Conservation (phyloP, 2,329 filamentous ascomycete genomes). For the Monilinia fructigena region DNA sequence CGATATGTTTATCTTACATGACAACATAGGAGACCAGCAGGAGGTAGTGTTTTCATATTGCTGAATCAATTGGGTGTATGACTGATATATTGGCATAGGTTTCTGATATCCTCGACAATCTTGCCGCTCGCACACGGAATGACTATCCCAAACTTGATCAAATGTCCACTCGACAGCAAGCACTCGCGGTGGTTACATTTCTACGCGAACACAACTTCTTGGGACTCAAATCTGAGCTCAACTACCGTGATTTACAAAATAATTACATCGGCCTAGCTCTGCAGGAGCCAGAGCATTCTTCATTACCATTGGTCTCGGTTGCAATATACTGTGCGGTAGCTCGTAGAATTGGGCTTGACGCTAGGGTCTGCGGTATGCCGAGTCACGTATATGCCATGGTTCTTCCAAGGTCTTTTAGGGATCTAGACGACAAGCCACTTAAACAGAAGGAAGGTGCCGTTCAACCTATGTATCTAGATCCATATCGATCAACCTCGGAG, state of each 20-base stretch:
- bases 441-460: constrained; percentile 43
- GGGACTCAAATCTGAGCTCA: constrained; percentile 62
- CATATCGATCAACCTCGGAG: constrained; percentile 70
- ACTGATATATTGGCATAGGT: constrained; percentile 48
- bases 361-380: constrained; percentile 77
- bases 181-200: constrained; percentile 66
- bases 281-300: constrained; percentile 69
- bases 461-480: constrained; percentile 77
- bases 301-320: constrained; percentile 81
- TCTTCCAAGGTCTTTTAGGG: constrained; percentile 56
- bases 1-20: constrained; percentile 83
- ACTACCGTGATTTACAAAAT: constrained; percentile 80
- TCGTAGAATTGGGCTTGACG: constrained; percentile 69
- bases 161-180: constrained; percentile 64
- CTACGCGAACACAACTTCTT: constrained; percentile 66
- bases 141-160: constrained; percentile 53
- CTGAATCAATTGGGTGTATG: background rate
- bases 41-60: constrained; percentile 48
- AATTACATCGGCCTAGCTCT: constrained; percentile 84
- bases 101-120: constrained; percentile 60
- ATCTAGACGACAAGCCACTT: constrained; percentile 54
- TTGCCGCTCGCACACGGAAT: constrained; percentile 56
- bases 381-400: constrained; percentile 84
- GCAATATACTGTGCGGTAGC: constrained; percentile 84
- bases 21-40: constrained; percentile 69